These are phyloP conservation scores for Blastocystis sp. DNA, from an alignment of 352 stramenopile genomes.

Conservation along the genomic window DNA sequence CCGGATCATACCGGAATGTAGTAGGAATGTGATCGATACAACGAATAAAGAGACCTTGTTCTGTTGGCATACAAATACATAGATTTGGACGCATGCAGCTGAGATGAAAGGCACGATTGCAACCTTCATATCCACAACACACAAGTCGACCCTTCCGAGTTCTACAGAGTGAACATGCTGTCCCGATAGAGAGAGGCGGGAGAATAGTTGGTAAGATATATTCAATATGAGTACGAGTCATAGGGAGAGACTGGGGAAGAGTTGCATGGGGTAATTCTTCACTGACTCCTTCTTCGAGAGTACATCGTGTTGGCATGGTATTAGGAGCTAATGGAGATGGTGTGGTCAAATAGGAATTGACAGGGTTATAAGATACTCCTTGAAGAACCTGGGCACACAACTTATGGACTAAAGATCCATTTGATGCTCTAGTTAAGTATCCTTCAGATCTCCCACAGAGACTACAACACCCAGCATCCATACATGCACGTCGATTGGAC, in stretches of 20 bases:
- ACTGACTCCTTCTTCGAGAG: background rate
- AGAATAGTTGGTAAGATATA: background rate
- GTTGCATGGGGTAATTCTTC: background rate
- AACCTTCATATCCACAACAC: background rate
- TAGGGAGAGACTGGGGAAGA: background rate
- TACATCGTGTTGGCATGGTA: background rate
- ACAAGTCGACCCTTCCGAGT: background rate
- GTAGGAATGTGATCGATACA: slow-evolving; percentile 15
- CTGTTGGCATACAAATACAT: slow-evolving; percentile 2
- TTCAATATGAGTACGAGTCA: slow-evolving; percentile 22
- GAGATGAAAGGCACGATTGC: slow-evolving; percentile 14
- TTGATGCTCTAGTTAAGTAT: slow-evolving; percentile 13
- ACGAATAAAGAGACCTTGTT: background rate
- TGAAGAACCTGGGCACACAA: background rate
- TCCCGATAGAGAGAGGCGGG: background rate
- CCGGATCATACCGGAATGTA: background rate
- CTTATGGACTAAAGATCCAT: slow-evolving; percentile 21
- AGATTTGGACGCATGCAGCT: background rate
- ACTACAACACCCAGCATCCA: background rate
- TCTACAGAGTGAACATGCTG: slow-evolving; percentile 4
- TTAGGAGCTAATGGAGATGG: background rate
- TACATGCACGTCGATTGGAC: background rate
- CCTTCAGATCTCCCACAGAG: background rate
- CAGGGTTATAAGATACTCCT: background rate
- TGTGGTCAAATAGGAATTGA: background rate